phyloP scores from a whole-genome alignment of 768 basidiomycete genomes.

The Calocybe gangraenosa region DNA sequence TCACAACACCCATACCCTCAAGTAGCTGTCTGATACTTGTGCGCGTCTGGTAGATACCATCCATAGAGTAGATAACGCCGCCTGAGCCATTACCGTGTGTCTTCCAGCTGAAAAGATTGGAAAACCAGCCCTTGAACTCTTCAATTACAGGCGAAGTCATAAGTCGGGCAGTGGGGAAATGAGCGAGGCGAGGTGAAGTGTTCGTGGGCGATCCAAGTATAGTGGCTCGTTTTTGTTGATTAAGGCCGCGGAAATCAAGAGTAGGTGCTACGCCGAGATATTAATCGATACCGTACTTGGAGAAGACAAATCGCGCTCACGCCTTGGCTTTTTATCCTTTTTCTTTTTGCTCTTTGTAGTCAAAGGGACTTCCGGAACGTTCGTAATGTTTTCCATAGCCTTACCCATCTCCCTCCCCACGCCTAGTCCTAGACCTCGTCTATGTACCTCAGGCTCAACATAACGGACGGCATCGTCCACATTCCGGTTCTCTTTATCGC shows the following conservation, averaged over 20 bases:
- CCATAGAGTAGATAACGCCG: constrained; percentile 50
- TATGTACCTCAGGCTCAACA: constrained; percentile 28
- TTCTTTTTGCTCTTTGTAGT: constrained; percentile 35
- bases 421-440: constrained; percentile 28
- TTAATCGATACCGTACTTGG: constrained; percentile 8
- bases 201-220: constrained; percentile 46
- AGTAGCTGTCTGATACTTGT: constrained; percentile 61
- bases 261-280: constrained; percentile 40
- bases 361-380: constrained; percentile 21
- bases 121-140: constrained; percentile 92
- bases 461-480: constrained; percentile 36
- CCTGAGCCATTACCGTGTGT: constrained; percentile 38
- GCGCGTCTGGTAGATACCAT: constrained; percentile 58
- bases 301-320: constrained; percentile 34
- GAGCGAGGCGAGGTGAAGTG: constrained; percentile 33
- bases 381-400: constrained; percentile 50
- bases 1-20: constrained; percentile 56
- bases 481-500: constrained; percentile 42
- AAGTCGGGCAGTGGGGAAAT: constrained; percentile 30
- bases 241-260: constrained; percentile 46
- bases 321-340: constrained; percentile 45
- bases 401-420: constrained; percentile 35
- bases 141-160: constrained; percentile 70
- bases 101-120: constrained; percentile 93
- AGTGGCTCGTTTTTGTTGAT: constrained; percentile 43